Conservation (phyloP, 495 filamentous ascomycete species). For the Pyrenula massariospora region DNA sequence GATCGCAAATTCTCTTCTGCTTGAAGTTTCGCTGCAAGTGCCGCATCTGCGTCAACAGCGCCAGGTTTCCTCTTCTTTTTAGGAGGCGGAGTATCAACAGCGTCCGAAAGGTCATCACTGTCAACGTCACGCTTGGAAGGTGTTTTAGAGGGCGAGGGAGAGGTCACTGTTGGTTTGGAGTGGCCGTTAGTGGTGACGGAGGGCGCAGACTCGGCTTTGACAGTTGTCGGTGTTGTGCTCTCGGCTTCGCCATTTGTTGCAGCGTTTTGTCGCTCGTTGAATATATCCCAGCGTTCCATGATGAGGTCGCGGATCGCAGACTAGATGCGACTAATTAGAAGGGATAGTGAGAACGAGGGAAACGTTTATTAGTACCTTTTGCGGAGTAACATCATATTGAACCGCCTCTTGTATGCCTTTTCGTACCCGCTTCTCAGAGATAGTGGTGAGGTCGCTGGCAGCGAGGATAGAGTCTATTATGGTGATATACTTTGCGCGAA, state of each 20-base stretch:
- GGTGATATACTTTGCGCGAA: slow-evolving; percentile 55
- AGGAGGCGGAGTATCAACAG: slow-evolving; percentile 30
- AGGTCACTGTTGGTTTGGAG: slow-evolving; percentile 15
- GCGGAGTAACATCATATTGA: slow-evolving; percentile 68
- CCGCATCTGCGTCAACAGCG: slow-evolving; percentile 66
- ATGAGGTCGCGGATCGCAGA: slow-evolving; percentile 72
- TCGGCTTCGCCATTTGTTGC: slow-evolving; percentile 10
- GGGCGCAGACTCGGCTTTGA: slow-evolving; percentile 17
- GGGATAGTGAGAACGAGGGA: background rate
- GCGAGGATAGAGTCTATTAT: slow-evolving; percentile 89
- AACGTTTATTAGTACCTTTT: slow-evolving; percentile 78
- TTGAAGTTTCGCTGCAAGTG: slow-evolving; percentile 76
- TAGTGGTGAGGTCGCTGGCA: slow-evolving; percentile 71
- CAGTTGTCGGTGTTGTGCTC: background rate
- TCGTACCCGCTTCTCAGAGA: slow-evolving; percentile 87
- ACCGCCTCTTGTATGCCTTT: slow-evolving; percentile 68
- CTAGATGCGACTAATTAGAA: slow-evolving; percentile 28
- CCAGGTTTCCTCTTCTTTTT: slow-evolving; percentile 46
- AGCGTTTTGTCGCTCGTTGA: slow-evolving; percentile 39
- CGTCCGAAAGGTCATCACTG: slow-evolving; percentile 36
- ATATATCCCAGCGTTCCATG: slow-evolving; percentile 79
- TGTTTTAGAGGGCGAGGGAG: slow-evolving; percentile 37
- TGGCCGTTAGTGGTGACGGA: slow-evolving; percentile 40
- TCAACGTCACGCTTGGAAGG: slow-evolving; percentile 44
- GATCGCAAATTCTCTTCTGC: slow-evolving; percentile 75